Percentiles rank a stretch among this genome's conserved stretches.
phyloP scores from a whole-genome alignment of 371 early-diverging fungal genomes.

The Batkoa obscura region DNA sequence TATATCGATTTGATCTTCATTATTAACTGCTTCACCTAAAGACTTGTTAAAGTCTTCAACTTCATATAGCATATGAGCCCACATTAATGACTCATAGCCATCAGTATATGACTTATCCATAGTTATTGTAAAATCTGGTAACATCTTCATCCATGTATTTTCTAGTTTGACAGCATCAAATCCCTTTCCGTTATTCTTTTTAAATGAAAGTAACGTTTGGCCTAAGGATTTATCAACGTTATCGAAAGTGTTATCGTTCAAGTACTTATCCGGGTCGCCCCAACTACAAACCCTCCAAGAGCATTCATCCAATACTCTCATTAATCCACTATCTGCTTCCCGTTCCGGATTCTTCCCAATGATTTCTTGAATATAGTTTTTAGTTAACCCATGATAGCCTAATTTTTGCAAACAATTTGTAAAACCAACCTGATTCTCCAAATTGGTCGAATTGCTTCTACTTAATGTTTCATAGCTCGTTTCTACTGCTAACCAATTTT shows the following conservation, averaged over 20 bases:
- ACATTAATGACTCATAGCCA: neutral
- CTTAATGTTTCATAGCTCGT: neutral
- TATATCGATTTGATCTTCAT: too few species aligned
- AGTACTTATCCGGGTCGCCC: neutral
- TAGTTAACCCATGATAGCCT: neutral
- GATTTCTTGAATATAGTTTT: neutral
- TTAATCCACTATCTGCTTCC: neutral
- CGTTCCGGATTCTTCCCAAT: neutral
- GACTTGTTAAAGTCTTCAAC: neutral
- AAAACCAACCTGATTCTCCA: neutral
- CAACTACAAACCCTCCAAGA: neutral
- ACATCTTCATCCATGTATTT: neutral
- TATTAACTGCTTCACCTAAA: too few species aligned
- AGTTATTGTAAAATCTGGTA: neutral
- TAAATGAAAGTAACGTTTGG: neutral
- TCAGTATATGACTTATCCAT: neutral
- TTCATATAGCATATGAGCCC: conserved; percentile 1
- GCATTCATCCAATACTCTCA: neutral
- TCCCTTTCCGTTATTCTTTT: neutral
- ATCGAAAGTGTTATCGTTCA: neutral
- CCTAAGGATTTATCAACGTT: neutral
- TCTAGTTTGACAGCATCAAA: neutral
- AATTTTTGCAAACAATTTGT: neutral
- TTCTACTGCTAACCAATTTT: neutral
- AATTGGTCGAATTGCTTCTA: neutral